Base-by-base conservation (phyloP, 2,329 filamentous ascomycete species). In the Hypoxylon sp. region DNA sequence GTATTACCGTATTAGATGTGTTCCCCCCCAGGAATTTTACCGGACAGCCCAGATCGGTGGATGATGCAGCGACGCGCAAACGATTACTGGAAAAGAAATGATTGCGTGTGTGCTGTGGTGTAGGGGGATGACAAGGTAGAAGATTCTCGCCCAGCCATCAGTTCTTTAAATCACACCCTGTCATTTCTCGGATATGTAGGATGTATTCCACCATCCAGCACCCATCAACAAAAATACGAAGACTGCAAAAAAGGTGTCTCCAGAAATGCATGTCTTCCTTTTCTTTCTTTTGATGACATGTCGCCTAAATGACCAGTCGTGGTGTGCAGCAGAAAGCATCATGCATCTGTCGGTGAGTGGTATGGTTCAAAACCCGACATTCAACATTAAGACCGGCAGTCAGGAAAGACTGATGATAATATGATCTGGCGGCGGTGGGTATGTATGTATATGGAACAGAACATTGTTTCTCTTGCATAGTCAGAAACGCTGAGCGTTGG, bases 301-400 rank as follows among this genome's bases (percentile, higher is more conserved):
- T 46, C 57, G 64, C 46, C 47, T 67, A 46, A 52, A 68, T 65
- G 68, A 60, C 68, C 47, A 48, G 65, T 70, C 61, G 51, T 70
- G 68, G 68, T 70, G 64, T 65, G 64, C 61, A 60, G 65, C 68
- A 63, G 64, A 42, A 31, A 47, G 54, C 54, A 62, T 17, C 54
- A 55, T 68, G 68, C 68, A 68, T 61, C 53, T 65, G 65, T 66
- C 68, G 65, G 68, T 70, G 68, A 70, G 68, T 63, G 29, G 62
- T 46, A 55, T 61, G 62, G 68, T 64, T 62, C 62, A 64, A 57
- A 64, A 53, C 62, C 62, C 61, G 65, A 64, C 57, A 61, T 68
- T 65, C 62, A 68, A 64, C 62, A 59, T 70, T 61, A 52, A 70
- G 56, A 31, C 58, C 65, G 63, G 61, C 10, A 54, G 33, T 35